These are phyloP conservation scores for Myrmaecium sp. DNA, from an alignment of 2,329 filamentous ascomycete species.

Conservation along the genomic window DNA sequence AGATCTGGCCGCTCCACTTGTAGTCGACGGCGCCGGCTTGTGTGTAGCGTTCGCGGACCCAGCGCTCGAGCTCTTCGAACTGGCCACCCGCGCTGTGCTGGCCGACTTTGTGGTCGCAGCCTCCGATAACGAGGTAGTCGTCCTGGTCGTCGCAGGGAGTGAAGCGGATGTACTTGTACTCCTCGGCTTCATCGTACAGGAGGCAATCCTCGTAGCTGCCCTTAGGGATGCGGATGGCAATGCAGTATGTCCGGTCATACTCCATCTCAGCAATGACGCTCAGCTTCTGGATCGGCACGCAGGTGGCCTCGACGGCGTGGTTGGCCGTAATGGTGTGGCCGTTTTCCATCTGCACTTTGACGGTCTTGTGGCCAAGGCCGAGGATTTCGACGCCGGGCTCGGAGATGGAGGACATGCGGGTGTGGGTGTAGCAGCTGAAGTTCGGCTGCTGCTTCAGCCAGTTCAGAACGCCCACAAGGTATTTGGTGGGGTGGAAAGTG, in stretches of 20 bases:
- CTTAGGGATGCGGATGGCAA: constrained; percentile 37
- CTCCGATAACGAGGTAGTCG: constrained; percentile 40
- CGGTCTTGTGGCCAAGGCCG: constrained; percentile 28
- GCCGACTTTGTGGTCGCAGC: constrained; percentile 42
- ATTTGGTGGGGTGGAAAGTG: constrained; percentile 40
- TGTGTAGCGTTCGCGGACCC: constrained; percentile 37
- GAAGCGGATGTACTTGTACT: constrained; percentile 39
- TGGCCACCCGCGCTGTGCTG: constrained; percentile 30
- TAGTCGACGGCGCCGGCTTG: constrained; percentile 34
- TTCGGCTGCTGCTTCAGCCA: constrained; percentile 35
- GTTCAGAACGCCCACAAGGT: constrained; percentile 34
- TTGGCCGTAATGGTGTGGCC: constrained; percentile 31
- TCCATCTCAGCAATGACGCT: constrained; percentile 36
- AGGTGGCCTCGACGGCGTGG: constrained; percentile 37
- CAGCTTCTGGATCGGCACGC: constrained; percentile 39
- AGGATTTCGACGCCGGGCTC: constrained; percentile 32
- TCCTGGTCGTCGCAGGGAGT: constrained; percentile 35
- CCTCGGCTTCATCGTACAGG: constrained; percentile 37
- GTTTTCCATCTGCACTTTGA: constrained; percentile 29
- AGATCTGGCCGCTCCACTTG: constrained; percentile 40
- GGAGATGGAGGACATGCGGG: constrained; percentile 29
- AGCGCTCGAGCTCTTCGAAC: constrained; percentile 34
- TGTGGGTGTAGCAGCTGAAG: constrained; percentile 37
- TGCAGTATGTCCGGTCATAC: constrained; percentile 38
- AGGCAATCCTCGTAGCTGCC: constrained; percentile 36